Conservation (phyloP, 2,329 filamentous ascomycete species). For the Aspergillus arachidicola region DNA sequence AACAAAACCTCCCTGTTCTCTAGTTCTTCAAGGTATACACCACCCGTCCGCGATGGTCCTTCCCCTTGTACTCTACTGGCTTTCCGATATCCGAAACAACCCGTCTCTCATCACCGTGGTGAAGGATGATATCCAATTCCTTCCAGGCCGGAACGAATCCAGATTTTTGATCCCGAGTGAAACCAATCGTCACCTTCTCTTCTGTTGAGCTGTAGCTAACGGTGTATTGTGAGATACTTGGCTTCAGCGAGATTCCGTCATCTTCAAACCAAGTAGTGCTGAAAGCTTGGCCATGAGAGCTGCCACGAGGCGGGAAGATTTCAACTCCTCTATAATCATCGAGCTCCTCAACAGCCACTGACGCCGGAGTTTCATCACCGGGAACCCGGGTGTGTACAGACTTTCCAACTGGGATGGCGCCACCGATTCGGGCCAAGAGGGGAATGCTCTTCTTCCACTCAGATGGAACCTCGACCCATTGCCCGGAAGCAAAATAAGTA, state of each 20-base stretch:
- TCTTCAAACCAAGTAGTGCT: slow-evolving; percentile 58
- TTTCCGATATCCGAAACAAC: slow-evolving; percentile 38
- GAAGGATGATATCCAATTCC: slow-evolving; percentile 54
- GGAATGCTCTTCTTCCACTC: slow-evolving; percentile 59
- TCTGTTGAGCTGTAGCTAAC: slow-evolving; percentile 49
- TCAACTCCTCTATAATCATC: slow-evolving; percentile 62
- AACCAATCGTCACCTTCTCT: slow-evolving; percentile 47
- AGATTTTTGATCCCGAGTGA: slow-evolving; percentile 41
- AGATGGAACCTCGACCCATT: slow-evolving; percentile 56
- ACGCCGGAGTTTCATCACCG: slow-evolving; percentile 53
- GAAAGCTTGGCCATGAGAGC: slow-evolving; percentile 43
- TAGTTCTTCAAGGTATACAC: slow-evolving; percentile 32
- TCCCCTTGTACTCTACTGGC: slow-evolving; percentile 31
- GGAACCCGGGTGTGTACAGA: slow-evolving; percentile 54
- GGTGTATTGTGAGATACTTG: slow-evolving; percentile 46
- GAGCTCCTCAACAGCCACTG: slow-evolving; percentile 39
- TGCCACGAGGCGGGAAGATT: slow-evolving; percentile 56
- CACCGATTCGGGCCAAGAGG: slow-evolving; percentile 58
- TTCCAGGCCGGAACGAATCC: slow-evolving; percentile 55
- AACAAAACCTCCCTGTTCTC: no score
- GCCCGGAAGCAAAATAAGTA: slow-evolving; percentile 57
- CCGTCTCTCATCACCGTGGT: slow-evolving; percentile 52
- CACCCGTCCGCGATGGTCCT: slow-evolving; percentile 29
- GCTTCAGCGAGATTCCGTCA: slow-evolving; percentile 55
- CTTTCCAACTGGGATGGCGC: slow-evolving; percentile 57